Evolutionary conservation across 306 rosid genomes (phyloP).

Genomic region (Clitoria ternatea): DNA sequence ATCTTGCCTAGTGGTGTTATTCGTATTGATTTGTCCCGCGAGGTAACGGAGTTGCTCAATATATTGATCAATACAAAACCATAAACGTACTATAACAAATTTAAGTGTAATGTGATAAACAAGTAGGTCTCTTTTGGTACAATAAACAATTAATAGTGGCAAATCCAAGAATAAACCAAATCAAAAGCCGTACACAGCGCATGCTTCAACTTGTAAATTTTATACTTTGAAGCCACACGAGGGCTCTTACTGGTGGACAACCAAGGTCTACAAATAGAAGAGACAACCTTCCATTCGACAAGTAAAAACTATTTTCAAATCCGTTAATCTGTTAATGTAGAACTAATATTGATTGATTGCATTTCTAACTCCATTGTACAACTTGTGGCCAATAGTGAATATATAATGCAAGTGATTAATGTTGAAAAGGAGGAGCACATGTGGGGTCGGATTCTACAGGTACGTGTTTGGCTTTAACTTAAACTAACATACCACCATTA

Average conservation of each 20-base stretch:
- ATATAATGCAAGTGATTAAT: not conserved
- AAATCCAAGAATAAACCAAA: not conserved
- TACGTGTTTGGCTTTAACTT: constrained; percentile 21
- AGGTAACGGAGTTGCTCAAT: not conserved
- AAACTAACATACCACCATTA: constrained; percentile 10
- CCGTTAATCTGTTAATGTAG: too few relatives aligned
- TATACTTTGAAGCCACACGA: constrained; percentile 3
- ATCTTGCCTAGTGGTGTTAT: not conserved
- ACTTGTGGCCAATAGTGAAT: constrained; percentile 18
- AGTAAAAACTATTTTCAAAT: too few relatives aligned
- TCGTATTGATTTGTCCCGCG: not conserved
- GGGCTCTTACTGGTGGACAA: constrained; percentile 22
- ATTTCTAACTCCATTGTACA: too few relatives aligned
- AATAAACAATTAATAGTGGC: not conserved
- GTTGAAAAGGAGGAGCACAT: constrained; percentile 10
- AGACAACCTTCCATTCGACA: too few relatives aligned
- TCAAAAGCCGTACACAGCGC: not conserved
- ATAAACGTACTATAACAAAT: not conserved
- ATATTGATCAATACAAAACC: not conserved
- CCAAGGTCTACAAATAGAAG: not conserved
- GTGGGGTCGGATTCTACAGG: constrained; percentile 27
- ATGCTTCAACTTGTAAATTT: constrained; percentile 13
- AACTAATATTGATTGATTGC: too few relatives aligned
- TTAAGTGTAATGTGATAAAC: too few relatives aligned
- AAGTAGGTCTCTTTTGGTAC: not conserved